Evolutionary conservation across 768 basidiomycete genomes (phyloP).

Genomic region (Boletus sp.): DNA sequence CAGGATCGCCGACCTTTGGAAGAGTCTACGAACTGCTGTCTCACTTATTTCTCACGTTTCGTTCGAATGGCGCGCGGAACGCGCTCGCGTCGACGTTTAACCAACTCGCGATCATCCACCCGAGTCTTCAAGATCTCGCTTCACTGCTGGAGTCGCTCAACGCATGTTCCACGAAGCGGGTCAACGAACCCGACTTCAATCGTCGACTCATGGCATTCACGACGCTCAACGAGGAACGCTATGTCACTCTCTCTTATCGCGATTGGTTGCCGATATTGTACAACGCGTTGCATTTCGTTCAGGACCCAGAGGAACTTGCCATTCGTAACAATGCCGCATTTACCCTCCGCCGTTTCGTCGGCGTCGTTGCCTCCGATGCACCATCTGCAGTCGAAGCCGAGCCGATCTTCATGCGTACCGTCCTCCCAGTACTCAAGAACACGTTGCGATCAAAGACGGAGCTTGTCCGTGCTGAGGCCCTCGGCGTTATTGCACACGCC

Average conservation of each 20-base stretch:
- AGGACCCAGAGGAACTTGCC: constrained; percentile 85
- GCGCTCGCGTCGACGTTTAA: constrained; percentile 66
- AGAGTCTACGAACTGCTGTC: constrained; percentile 68
- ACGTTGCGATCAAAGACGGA: constrained; percentile 78
- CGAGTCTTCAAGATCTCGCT: constrained; percentile 47
- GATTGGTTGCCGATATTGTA: constrained; percentile 84
- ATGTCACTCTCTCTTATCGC: constrained; percentile 44
- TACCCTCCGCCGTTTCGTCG: constrained; percentile 74
- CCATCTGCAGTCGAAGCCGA: constrained; percentile 43
- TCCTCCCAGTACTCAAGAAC: constrained; percentile 79
- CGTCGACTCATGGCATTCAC: constrained; percentile 64
- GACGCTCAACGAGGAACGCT: constrained; percentile 63
- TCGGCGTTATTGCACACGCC: constrained; percentile 74
- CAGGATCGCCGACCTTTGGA: constrained; percentile 39
- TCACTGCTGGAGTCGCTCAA: constrained; percentile 68
- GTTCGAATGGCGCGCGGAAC: constrained; percentile 66
- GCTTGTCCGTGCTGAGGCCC: constrained; percentile 79
- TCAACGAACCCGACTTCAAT: constrained; percentile 94
- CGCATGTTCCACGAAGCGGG: constrained; percentile 74
- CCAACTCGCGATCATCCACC: constrained; percentile 37
- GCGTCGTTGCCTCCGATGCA: constrained; percentile 39
- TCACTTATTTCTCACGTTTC: constrained; percentile 72
- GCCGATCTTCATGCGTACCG: constrained; percentile 53
- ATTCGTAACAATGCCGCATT: constrained; percentile 79
- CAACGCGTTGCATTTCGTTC: constrained; percentile 81